Evolutionary conservation across 192 early-diverging fungal genomes (phyloP), one percentile per base, ranked within the genome.

Genomic region (Umbelopsis vinacea): DNA sequence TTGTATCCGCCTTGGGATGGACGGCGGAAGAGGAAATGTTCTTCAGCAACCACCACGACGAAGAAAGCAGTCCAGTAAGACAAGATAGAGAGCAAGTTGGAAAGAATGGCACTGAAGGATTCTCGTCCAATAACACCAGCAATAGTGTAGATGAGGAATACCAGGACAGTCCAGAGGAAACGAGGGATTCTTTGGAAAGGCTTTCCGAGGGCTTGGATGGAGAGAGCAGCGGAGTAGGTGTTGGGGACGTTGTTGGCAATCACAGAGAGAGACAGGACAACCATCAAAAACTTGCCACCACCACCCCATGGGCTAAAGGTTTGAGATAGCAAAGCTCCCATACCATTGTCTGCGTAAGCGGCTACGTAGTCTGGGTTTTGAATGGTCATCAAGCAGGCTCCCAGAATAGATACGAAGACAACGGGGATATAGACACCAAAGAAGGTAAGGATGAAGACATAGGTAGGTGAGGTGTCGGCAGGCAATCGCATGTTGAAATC

Each of bases 231-330:
- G 40, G 74, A 75, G 35, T 75, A 75, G 22, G 74, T 75, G 74
- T 75, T 75, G 24, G 74, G 69, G 15, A 75, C 71, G 48, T 75
- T 75, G 69, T 75, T 75, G 69, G 74, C 67, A 55, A 75, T 67
- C 14, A 69, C 67, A n/a, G 66, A 68, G n/a, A 75, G 38, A 35
- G 74, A 35, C 46, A 75, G 23, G 7, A 75, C 46, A 29, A 75
- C 46, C 48, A 75, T 69, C 38, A 75, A 33, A 53, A 75, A 75
- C 40, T 68, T 69, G 23, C 68, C 67, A 33, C 50, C 47, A 15
- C 74, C 69, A 57, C 53, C 53, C 29, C 53, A 46, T 15, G 70
- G 57, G 23, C 48, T 29, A 9, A 71, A 40, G 19, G 70, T 60
- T 29, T 53, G 38, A 57, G 53, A 53, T 21, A 71, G 70, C 37